phyloP scores from a whole-genome alignment of 768 basidiomycete species.

The Hygrophorus pudorinus region DNA sequence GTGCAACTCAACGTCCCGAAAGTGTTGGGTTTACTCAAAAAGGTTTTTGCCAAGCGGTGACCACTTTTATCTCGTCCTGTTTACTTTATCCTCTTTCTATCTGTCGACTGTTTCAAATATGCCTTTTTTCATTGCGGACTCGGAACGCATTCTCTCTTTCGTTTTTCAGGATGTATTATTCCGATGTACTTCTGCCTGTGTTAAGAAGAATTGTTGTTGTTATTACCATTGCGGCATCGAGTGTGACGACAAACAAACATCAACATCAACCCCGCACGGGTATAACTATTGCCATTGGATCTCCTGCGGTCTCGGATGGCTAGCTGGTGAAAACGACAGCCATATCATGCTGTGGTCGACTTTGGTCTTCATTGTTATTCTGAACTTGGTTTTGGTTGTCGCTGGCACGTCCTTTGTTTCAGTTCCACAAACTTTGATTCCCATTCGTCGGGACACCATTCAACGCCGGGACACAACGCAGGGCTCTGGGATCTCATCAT shows the following conservation, averaged over 20 bases:
- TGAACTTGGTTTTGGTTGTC: conserved; percentile 9
- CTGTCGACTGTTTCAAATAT: conserved; percentile 8
- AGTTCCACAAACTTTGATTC: conserved; percentile 4
- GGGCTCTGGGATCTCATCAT: conserved; percentile 29
- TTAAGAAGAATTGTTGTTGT: conserved; percentile 19
- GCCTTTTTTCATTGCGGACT: conserved; percentile 1
- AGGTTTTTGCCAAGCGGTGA: conserved; percentile 87
- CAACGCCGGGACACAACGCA: neutral
- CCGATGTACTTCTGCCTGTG: conserved; percentile 18
- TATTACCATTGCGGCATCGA: too few relatives aligned
- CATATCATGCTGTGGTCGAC: conserved; percentile 2
- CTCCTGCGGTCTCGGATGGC: neutral
- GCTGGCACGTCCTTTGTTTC: conserved; percentile 8
- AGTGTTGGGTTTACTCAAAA: conserved; percentile 84
- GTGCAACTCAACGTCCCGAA: conserved; percentile 96
- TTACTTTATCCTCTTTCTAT: conserved; percentile 14
- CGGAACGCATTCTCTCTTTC: conserved; percentile 2
- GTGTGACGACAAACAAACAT: too few relatives aligned
- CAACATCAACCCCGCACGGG: too few relatives aligned
- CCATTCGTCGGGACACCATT: conserved; percentile 1
- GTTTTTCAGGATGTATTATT: conserved; percentile 10
- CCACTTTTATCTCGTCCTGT: conserved; percentile 7
- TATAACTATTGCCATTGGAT: too few relatives aligned
- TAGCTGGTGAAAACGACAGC: neutral
- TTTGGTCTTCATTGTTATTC: conserved; percentile 5